These are phyloP conservation scores for Megacollybia marginata DNA, from an alignment of 768 basidiomycete genomes.

Conservation along the genomic window DNA sequence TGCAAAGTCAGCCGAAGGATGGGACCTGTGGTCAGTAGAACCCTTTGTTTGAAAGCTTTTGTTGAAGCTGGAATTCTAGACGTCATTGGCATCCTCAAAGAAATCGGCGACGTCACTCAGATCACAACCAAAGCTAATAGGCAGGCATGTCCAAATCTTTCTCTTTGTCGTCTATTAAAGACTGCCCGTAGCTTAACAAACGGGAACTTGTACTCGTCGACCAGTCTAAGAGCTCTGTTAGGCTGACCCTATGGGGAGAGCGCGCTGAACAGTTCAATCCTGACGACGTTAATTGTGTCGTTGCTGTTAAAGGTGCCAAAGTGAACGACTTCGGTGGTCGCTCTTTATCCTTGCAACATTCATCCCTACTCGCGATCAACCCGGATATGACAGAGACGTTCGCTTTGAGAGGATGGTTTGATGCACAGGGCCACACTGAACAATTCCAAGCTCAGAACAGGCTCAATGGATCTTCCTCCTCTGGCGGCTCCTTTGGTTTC, in stretches of 20 bases:
- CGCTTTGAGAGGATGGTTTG: slow-evolving; percentile 86
- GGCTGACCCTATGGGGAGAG: slow-evolving; percentile 93
- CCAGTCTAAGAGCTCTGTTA: slow-evolving; percentile 65
- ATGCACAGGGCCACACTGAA: slow-evolving; percentile 52
- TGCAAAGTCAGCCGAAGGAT: slow-evolving; percentile 69
- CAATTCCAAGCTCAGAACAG: slow-evolving; percentile 69
- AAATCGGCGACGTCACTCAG: slow-evolving; percentile 57
- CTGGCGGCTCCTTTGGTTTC: slow-evolving; percentile 40
- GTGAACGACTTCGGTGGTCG: slow-evolving; percentile 90
- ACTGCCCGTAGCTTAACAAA: slow-evolving; percentile 61
- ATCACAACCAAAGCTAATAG: slow-evolving; percentile 72
- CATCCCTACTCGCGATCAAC: slow-evolving; percentile 75
- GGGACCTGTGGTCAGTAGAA: slow-evolving; percentile 65
- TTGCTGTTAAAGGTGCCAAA: slow-evolving; percentile 92
- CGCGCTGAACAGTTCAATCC: slow-evolving; percentile 78
- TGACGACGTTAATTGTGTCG: slow-evolving; percentile 52
- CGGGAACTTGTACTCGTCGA: slow-evolving; percentile 89
- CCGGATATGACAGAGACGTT: slow-evolving; percentile 93
- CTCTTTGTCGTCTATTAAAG: neutral
- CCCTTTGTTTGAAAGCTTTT: neutral
- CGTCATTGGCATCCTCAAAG: slow-evolving; percentile 82
- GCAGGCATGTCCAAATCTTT: slow-evolving; percentile 42
- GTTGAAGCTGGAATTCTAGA: slow-evolving; percentile 39
- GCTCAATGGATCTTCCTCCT: slow-evolving; percentile 4
- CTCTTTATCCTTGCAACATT: slow-evolving; percentile 75